Conservation (phyloP, 1,139 yeast species). For the Yamadazyma taylorii region DNA sequence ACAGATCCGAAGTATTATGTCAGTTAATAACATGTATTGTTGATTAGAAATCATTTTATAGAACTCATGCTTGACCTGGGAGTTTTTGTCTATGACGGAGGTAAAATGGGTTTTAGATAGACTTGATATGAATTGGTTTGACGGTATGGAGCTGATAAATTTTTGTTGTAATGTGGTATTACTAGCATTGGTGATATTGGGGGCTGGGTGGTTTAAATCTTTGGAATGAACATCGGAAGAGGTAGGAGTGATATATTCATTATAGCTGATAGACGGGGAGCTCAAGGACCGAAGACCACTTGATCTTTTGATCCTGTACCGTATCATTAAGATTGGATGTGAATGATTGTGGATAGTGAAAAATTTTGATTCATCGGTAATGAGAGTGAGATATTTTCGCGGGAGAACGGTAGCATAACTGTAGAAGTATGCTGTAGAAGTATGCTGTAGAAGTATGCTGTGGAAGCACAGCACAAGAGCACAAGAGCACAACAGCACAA, state of each 20-base stretch:
- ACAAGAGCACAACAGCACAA: too few species aligned
- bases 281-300: not conserved
- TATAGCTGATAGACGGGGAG: not conserved
- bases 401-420: too few species aligned
- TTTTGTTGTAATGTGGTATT: too few species aligned
- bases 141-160: constrained; percentile 4
- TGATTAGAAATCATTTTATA: constrained; percentile 19
- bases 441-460: too few species aligned
- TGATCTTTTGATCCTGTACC: constrained; percentile 9
- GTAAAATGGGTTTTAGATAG: constrained; percentile 14
- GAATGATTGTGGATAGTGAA: too few species aligned
- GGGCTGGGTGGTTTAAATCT: not conserved
- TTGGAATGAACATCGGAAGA: not conserved
- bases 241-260: not conserved
- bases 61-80: constrained; percentile 11
- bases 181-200: not conserved
- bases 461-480: too few species aligned
- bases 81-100: constrained; percentile 9
- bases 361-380: constrained; percentile 5
- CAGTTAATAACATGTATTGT: constrained; percentile 21
- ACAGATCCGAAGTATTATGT: constrained; percentile 23
- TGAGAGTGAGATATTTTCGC: too few species aligned
- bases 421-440: too few species aligned
- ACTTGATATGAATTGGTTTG: constrained; percentile 12
- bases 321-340: too few species aligned